phyloP scores from a whole-genome alignment of 2,329 filamentous ascomycete species.

The Monilinia laxa region DNA sequence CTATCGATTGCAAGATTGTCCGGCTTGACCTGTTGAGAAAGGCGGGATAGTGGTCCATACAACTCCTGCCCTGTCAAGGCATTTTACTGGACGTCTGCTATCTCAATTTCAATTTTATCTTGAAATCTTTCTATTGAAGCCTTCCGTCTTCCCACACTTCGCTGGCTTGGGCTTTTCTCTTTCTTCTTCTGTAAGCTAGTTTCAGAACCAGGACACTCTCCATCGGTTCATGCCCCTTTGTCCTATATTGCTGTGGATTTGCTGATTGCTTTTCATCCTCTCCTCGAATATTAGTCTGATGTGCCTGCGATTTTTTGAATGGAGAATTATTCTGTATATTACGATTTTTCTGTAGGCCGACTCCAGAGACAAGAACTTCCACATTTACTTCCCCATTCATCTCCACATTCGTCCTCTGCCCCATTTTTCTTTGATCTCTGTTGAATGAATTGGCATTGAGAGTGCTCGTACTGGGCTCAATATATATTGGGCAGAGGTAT shows the following conservation, averaged over 20 bases:
- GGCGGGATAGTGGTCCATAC: neutral
- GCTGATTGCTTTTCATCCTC: too few relatives aligned
- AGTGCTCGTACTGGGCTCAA: neutral
- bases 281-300: neutral
- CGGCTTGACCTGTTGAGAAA: neutral
- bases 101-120: neutral
- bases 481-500: too few relatives aligned
- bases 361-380: neutral
- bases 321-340: neutral
- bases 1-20: too few relatives aligned
- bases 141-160: too few relatives aligned
- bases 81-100: neutral
- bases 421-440: neutral
- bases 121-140: too few relatives aligned
- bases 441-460: neutral
- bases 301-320: neutral
- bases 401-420: neutral
- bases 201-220: too few relatives aligned
- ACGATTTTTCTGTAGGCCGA: neutral
- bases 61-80: too few relatives aligned
- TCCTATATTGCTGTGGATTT: too few relatives aligned
- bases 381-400: neutral
- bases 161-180: too few relatives aligned
- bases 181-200: too few relatives aligned
- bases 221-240: too few relatives aligned